Conservation (phyloP, 371 early-diverging fungal species). For the Zychaea mexicana region DNA sequence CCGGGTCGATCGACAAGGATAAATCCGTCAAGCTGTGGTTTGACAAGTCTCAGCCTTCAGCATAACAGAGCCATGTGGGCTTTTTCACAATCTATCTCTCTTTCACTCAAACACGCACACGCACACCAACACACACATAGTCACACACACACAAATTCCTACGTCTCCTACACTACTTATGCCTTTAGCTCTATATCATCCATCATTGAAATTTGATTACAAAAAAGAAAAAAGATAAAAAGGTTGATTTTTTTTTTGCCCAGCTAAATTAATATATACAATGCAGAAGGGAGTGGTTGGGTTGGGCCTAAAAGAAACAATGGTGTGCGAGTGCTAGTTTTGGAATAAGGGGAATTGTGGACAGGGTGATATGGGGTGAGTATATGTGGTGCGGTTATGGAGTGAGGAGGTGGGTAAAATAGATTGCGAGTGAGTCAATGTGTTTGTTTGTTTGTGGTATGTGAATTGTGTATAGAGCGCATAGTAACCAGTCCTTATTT, state of each 20-base stretch:
- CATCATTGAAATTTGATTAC: background rate
- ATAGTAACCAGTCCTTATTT: too few relatives aligned
- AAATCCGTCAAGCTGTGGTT: conserved; percentile 90
- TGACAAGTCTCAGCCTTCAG: conserved; percentile 45
- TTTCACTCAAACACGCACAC: background rate
- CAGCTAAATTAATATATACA: background rate
- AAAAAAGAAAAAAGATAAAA: background rate
- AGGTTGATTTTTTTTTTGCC: background rate
- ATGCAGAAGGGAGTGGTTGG: background rate
- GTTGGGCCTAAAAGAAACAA: conserved; percentile 1
- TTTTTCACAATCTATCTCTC: background rate
- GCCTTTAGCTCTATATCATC: too few relatives aligned
- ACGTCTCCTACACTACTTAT: too few relatives aligned
- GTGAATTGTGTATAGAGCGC: background rate
- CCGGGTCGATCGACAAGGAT: conserved; percentile 91
- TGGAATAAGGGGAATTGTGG: too few relatives aligned
- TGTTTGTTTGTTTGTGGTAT: background rate
- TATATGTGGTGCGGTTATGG: background rate
- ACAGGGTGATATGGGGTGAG: background rate
- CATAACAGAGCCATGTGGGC: conserved; percentile 1
- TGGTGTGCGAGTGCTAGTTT: background rate
- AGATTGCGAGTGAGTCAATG: too few relatives aligned
- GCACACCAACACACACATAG: too few relatives aligned
- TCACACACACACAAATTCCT: background rate
- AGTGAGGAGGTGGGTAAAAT: background rate